These are phyloP conservation scores for Royoungia palumana DNA, from an alignment of 768 basidiomycete genomes.

Conservation along the genomic window DNA sequence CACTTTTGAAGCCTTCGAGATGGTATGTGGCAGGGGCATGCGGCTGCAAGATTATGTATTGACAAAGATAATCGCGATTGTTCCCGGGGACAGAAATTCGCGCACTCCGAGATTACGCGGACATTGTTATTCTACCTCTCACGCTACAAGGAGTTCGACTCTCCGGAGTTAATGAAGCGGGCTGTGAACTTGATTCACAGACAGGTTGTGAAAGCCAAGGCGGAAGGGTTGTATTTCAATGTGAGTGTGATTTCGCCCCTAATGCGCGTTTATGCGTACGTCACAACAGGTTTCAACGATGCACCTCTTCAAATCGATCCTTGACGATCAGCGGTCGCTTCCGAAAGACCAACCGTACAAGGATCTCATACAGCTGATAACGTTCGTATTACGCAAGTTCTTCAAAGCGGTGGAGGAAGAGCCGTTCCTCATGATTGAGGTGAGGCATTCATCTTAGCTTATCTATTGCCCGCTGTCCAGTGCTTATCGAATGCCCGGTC, in stretches of 20 bases:
- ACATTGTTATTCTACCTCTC: slow-evolving; percentile 81
- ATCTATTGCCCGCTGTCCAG: slow-evolving; percentile 14
- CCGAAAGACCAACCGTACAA: slow-evolving; percentile 77
- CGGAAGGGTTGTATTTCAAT: slow-evolving; percentile 95
- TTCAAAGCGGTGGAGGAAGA: slow-evolving; percentile 89
- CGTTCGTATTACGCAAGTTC: slow-evolving; percentile 85
- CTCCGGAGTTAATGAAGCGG: slow-evolving; percentile 81
- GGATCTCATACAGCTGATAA: slow-evolving; percentile 81
- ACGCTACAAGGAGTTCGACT: slow-evolving; percentile 76
- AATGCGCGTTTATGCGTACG: slow-evolving; percentile 14
- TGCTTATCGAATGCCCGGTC: slow-evolving; percentile 17
- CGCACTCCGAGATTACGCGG: slow-evolving; percentile 77
- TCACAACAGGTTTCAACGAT: slow-evolving; percentile 77
- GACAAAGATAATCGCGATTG: slow-evolving; percentile 19
- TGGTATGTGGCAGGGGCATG: slow-evolving; percentile 48
- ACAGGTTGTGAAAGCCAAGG: slow-evolving; percentile 86
- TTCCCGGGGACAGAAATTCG: slow-evolving; percentile 69
- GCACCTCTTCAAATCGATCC: slow-evolving; percentile 80
- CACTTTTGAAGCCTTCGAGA: slow-evolving; percentile 88
- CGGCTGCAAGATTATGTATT: slow-evolving; percentile 15
- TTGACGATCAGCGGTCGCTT: slow-evolving; percentile 75
- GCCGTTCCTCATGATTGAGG: slow-evolving; percentile 86
- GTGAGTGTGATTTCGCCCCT: slow-evolving; percentile 40
- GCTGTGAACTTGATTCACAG: slow-evolving; percentile 88
- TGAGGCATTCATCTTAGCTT: slow-evolving; percentile 38